Base-by-base conservation (phyloP, 139 green algal genomes). In the Picochlorum sp. region DNA sequence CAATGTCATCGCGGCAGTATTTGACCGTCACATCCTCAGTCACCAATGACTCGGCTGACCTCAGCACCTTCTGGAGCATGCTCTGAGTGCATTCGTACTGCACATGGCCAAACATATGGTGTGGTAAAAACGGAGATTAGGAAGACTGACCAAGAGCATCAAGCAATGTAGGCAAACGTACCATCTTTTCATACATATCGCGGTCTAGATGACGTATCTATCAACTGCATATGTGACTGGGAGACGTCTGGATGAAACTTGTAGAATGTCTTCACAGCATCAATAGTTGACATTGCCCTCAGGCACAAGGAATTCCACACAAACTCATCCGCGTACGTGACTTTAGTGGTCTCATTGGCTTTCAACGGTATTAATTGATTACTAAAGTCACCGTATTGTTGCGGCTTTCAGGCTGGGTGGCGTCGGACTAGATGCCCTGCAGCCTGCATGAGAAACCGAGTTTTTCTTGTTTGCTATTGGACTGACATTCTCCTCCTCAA, bases 21-120 rank as follows among this genome's bases (percentile, higher is more conserved):
- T 21, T 20, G 1, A 65, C 24, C 6, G 20, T 28, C 21, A 52
- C 44, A 30, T 55, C 58, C 18, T 65, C 58, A 51, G 20, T 15
- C 11, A 52, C 13, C 20, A 65, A 13, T 30, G n/a, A 26, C 23
- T 65, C 58, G 56, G 58, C 58, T 30, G 56, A 18, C 6, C 58
- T 26, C 4, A 65, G 14, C 13, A 58, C 7, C 13, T 15, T 28
- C 20, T 41, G 34, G 1, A 41, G 34, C 34, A 41, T 41, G 34
- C 34, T 10, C 34, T 41, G 34, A 41, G 34, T 41, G 34, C 34
- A 41, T 41, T 41, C 34, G 34, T 41, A 41, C 34, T 41, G 8
- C 34, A 41, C 8, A 10, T 41, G 8, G 8, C 34, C 34, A 10
- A 10, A 41, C 34, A 41, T 1, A 7, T 13, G 34, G 8, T 41